Conservation (phyloP, 2,329 filamentous ascomycete species). For the Elsinoe australis region DNA sequence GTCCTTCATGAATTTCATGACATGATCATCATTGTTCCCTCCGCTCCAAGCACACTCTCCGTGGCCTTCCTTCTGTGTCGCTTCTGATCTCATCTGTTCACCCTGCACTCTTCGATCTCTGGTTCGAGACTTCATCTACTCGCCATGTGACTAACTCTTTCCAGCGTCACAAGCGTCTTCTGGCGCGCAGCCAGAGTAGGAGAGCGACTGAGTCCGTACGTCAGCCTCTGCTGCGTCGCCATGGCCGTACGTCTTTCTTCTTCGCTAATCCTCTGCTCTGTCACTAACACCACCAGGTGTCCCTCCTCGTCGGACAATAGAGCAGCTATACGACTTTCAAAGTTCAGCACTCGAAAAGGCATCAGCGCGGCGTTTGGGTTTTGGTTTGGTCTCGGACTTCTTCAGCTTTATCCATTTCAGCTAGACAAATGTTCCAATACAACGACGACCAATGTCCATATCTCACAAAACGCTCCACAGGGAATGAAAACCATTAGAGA, state of each 20-base stretch:
- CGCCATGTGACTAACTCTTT: not conserved
- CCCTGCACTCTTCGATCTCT: too few relatives aligned
- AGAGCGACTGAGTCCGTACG: slow-evolving; percentile 87
- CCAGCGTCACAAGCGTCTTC: slow-evolving; percentile 72
- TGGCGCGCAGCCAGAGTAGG: slow-evolving; percentile 95
- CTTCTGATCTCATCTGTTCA: too few relatives aligned
- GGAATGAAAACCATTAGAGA: not conserved
- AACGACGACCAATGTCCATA: too few relatives aligned
- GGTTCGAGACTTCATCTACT: too few relatives aligned
- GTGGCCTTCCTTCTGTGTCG: too few relatives aligned
- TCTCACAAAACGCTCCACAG: too few relatives aligned
- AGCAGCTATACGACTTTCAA: not conserved
- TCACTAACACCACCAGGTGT: slow-evolving; percentile 22
- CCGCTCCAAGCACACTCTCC: too few relatives aligned
- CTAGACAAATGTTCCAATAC: too few relatives aligned
- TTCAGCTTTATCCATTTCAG: too few relatives aligned
- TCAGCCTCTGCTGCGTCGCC: slow-evolving; percentile 82
- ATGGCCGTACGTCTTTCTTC: slow-evolving; percentile 67
- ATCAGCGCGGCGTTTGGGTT: slow-evolving; percentile 13
- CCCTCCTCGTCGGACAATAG: slow-evolving; percentile 24
- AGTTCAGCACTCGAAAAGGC: not conserved
- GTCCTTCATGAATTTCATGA: not conserved
- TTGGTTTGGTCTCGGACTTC: too few relatives aligned
- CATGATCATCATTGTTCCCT: too few relatives aligned
- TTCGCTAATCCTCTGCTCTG: not conserved